These are phyloP conservation scores for Pulveroboletus sp. DNA, from an alignment of 768 basidiomycete species.

Conservation along the genomic window DNA sequence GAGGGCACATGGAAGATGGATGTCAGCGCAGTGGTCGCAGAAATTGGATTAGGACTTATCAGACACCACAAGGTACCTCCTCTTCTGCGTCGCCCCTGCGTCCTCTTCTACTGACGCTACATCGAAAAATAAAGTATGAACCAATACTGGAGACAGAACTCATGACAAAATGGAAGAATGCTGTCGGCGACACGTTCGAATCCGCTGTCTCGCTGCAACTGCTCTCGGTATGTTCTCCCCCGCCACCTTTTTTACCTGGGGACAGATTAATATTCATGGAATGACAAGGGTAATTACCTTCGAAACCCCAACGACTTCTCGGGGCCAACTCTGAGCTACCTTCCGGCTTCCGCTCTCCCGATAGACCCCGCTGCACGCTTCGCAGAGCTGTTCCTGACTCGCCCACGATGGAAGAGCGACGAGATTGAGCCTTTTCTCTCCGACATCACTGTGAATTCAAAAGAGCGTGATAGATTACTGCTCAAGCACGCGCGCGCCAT, in stretches of 20 bases:
- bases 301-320: conserved; percentile 34
- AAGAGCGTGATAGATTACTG: conserved; percentile 83
- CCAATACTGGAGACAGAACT: conserved; percentile 54
- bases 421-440: conserved; percentile 79
- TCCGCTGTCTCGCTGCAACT: conserved; percentile 54
- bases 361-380: conserved; percentile 78
- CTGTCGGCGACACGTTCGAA: conserved; percentile 77
- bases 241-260: not conserved
- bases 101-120: not conserved
- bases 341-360: conserved; percentile 71
- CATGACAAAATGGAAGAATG: conserved; percentile 60
- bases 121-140: conserved; percentile 42
- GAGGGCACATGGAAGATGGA: conserved; percentile 65
- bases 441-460: conserved; percentile 77
- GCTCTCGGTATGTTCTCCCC: conserved; percentile 50
- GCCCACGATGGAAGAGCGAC: conserved; percentile 67
- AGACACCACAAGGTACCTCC: conserved; percentile 49
- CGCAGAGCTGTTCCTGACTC: conserved; percentile 80
- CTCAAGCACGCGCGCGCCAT: conserved; percentile 81
- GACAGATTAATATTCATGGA: not conserved
- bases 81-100: not conserved
- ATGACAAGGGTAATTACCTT: conserved; percentile 73
- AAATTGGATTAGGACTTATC: conserved; percentile 76
- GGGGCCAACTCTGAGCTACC: conserved; percentile 54
- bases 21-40: conserved; percentile 52